These are phyloP conservation scores for Mycena vitilis DNA, from an alignment of 768 basidiomycete genomes.

Conservation along the genomic window DNA sequence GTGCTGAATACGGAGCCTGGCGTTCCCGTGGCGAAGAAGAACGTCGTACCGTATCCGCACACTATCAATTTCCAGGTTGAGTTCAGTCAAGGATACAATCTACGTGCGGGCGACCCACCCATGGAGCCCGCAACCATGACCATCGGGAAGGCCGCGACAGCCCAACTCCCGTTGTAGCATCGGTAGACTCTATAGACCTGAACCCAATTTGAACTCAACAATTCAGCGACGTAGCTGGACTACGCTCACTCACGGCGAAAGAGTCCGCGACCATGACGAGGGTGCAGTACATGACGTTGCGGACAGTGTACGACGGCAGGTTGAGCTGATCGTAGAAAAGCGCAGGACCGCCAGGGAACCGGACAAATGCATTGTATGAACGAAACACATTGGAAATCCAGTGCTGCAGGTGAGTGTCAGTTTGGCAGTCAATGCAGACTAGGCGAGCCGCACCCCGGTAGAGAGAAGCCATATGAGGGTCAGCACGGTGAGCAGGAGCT, in stretches of 20 bases:
- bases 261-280: not conserved
- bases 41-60: not conserved
- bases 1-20: not conserved
- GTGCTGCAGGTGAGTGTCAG: not conserved
- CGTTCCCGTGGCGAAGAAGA: not conserved
- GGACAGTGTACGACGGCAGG: slow-evolving; percentile 6
- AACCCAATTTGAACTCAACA: no score
- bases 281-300: not conserved
- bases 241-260: slow-evolving; percentile 1
- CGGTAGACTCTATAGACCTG: not conserved
- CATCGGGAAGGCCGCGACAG: not conserved
- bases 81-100: no score
- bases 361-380: slow-evolving; percentile 11
- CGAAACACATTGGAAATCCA: slow-evolving; percentile 19
- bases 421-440: no score
- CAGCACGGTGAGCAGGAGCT: no score
- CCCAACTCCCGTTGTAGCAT: not conserved
- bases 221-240: no score
- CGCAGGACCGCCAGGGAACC: not conserved
- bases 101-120: no score
- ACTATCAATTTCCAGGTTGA: no score
- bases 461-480: no score
- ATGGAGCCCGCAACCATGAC: not conserved
- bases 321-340: not conserved
- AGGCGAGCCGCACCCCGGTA: no score